A percentile compares a stretch with the other conserved stretches of the same genome.
Conservation (phyloP, 164 flowering plant species). For the Annona squamosa region DNA sequence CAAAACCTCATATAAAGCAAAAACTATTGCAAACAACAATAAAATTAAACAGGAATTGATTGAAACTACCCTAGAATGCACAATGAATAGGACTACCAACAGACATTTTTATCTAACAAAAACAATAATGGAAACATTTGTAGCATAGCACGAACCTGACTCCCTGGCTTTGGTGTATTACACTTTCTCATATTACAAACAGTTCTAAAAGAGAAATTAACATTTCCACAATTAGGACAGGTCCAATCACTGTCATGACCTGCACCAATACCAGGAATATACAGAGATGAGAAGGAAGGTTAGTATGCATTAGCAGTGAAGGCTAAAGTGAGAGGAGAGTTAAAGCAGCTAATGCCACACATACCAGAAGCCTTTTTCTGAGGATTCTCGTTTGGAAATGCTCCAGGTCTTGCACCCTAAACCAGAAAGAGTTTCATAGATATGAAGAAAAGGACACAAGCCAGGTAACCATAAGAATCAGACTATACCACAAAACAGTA, state of each 20-base stretch:
- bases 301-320: not conserved
- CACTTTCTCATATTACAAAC: constrained; percentile 99
- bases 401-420: constrained; percentile 81
- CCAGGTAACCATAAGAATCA: not conserved
- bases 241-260: constrained; percentile 91
- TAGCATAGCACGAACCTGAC: constrained; percentile 55
- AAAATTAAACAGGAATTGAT: not conserved
- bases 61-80: not conserved
- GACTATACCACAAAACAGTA: too few relatives aligned
- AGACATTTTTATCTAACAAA: not conserved
- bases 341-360: not conserved
- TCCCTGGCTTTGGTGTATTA: constrained; percentile 89
- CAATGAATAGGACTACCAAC: not conserved
- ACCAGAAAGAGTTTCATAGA: constrained; percentile 4
- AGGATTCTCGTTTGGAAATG: constrained; percentile 60
- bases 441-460: not conserved
- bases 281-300: not conserved
- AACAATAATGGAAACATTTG: not conserved
- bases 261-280: constrained; percentile 32
- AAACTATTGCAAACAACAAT: not conserved
- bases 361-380: constrained; percentile 45
- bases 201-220: constrained; percentile 90
- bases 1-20: not conserved
- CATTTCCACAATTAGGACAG: constrained; percentile 95
- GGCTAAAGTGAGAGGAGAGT: not conserved